A percentile compares a stretch with the other conserved stretches of the same genome.
These are phyloP conservation scores for Meira nashicola DNA, from an alignment of 1,284 basidiomycete species.

Conservation along the genomic window DNA sequence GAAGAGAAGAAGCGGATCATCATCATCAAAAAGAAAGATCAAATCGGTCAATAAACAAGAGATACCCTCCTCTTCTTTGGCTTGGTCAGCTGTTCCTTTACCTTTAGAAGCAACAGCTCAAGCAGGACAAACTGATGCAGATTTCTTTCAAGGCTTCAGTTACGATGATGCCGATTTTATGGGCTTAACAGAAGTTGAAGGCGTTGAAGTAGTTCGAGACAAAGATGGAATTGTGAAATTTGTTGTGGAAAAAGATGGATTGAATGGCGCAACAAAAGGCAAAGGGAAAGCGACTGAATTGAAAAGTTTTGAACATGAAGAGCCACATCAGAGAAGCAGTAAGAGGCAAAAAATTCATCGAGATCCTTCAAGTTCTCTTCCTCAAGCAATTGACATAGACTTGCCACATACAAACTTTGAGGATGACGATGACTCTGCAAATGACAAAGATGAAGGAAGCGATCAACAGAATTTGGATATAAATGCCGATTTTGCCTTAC, in stretches of 20 bases:
- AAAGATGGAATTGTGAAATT: not conserved
- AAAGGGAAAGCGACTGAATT: slow-evolving; percentile 21
- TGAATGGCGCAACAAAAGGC: slow-evolving; percentile 14
- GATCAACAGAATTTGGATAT: slow-evolving; percentile 9
- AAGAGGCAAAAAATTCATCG: slow-evolving; percentile 11
- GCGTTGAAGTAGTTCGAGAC: slow-evolving; percentile 28
- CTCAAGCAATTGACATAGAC: slow-evolving; percentile 8
- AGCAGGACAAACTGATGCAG: slow-evolving; percentile 29
- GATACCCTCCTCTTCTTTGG: slow-evolving; percentile 23
- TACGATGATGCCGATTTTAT: slow-evolving; percentile 43
- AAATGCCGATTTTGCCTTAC: slow-evolving; percentile 12
- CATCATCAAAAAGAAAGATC: not conserved
- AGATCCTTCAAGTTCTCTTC: not conserved
- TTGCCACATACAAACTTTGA: slow-evolving; percentile 14
- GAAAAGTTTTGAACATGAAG: not conserved
- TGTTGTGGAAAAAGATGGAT: slow-evolving; percentile 5
- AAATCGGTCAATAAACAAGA: slow-evolving; percentile 3
- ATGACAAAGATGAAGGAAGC: slow-evolving; percentile 13
- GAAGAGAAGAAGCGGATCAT: not conserved
- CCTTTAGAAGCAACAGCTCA: slow-evolving; percentile 27
- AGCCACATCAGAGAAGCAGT: slow-evolving; percentile 14
- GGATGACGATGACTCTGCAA: not conserved
- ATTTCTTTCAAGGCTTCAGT: slow-evolving; percentile 22
- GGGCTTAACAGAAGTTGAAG: slow-evolving; percentile 47
- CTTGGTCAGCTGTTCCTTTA: slow-evolving; percentile 30